phyloP scores from a whole-genome alignment of 75 land plant genomes.

The Selaginella moellendorffii region DNA sequence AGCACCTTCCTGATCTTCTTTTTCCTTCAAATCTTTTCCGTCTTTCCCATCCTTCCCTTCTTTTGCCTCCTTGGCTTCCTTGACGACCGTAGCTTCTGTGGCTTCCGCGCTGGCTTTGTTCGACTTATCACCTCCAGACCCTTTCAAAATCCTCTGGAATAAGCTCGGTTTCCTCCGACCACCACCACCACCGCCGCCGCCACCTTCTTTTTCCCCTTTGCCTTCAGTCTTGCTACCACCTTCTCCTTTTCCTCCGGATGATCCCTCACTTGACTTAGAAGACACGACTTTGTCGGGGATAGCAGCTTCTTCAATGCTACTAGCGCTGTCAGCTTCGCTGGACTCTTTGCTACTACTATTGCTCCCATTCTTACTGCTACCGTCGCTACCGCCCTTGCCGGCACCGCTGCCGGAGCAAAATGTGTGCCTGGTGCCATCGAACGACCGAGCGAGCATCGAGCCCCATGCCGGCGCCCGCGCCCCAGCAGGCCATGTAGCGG shows the following conservation, averaged over 20 bases:
- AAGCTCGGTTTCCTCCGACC: conserved; percentile 17
- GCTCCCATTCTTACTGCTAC: neutral
- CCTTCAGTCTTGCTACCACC: conserved; percentile 14
- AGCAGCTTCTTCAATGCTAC: too few relatives aligned
- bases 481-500: neutral
- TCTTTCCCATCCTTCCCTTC: neutral
- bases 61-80: neutral
- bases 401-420: neutral
- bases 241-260: conserved; percentile 21
- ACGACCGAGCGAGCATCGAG: neutral
- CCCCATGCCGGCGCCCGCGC: neutral
- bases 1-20: neutral
- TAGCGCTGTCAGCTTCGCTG: neutral
- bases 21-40: neutral
- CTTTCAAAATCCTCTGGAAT: conserved; percentile 5
- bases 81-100: neutral
- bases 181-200: conserved; percentile 19
- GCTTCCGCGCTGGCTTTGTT: neutral
- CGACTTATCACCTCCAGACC: conserved; percentile 1
- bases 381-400: neutral
- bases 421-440: neutral
- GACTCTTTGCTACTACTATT: too few relatives aligned
- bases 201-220: neutral
- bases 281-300: neutral
- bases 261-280: neutral